phyloP scores from a whole-genome alignment of 345 rosid species.

The Syzygium grande region DNA sequence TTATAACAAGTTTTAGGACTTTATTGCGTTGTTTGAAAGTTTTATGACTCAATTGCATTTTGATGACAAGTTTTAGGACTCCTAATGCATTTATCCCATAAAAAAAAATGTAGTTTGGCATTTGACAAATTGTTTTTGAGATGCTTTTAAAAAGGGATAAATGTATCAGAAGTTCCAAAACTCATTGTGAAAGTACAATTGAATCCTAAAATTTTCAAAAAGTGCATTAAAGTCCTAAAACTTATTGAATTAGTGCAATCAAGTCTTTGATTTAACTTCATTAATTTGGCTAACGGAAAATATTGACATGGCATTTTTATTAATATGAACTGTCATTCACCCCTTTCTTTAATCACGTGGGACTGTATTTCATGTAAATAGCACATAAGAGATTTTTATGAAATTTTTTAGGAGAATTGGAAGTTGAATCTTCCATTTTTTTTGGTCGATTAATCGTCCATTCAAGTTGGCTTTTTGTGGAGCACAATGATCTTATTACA shows the following conservation, averaged over 20 bases:
- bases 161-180: too few species aligned
- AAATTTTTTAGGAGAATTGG: neutral
- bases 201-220: neutral
- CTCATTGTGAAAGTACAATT: neutral
- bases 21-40: too few species aligned
- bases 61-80: too few species aligned
- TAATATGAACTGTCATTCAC: neutral
- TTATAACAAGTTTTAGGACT: too few species aligned
- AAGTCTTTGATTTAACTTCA: rapidly evolving
- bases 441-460: neutral
- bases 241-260: neutral
- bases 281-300: neutral
- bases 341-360: neutral
- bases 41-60: too few species aligned
- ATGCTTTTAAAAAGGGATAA: too few species aligned
- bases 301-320: neutral
- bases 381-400: neutral
- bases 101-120: too few species aligned
- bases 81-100: too few species aligned
- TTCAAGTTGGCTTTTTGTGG: neutral
- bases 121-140: too few species aligned
- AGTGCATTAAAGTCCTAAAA: neutral
- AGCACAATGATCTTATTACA: neutral
- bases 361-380: neutral
- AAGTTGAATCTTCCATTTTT: neutral